Percentiles rank a stretch among this genome's conserved stretches.
Conservation (phyloP, 2,329 filamentous ascomycete genomes). For the Scedosporium boydii region DNA sequence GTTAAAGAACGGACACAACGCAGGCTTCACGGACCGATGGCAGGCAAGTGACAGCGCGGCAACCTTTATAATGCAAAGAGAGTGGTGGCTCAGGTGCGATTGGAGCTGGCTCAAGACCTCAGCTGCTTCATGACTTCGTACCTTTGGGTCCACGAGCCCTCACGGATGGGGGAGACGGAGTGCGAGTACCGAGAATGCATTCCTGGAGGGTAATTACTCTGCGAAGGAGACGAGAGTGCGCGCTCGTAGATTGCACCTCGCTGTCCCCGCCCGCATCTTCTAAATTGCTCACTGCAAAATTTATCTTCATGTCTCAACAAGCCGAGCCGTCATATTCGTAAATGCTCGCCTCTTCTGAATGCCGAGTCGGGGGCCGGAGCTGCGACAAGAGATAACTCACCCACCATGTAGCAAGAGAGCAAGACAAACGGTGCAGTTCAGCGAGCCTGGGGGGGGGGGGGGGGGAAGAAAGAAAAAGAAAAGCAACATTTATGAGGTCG, state of each 20-base stretch:
- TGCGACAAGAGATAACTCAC: background rate
- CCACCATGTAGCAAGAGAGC: background rate
- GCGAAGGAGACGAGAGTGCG: background rate
- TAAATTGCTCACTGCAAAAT: background rate
- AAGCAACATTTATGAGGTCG: too few relatives aligned
- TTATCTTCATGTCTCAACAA: constrained; percentile 3
- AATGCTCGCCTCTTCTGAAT: background rate
- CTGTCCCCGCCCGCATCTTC: background rate
- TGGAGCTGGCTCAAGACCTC: background rate
- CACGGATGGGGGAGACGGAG: background rate
- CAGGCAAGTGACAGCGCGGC: background rate
- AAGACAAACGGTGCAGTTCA: background rate
- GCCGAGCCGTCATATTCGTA: background rate
- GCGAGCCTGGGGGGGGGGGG: background rate
- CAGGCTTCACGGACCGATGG: background rate
- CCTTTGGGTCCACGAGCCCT: too few relatives aligned
- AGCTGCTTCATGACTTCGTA: too few relatives aligned
- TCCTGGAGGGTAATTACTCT: background rate
- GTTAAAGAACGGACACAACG: too few relatives aligned
- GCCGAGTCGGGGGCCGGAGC: background rate
- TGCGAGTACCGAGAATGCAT: background rate
- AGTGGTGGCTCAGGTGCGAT: background rate
- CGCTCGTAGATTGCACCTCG: background rate
- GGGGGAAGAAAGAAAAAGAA: background rate
- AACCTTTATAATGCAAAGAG: background rate